Conservation (phyloP, 2,329 filamentous ascomycete species). For the Reticulascus tulasneorum region DNA sequence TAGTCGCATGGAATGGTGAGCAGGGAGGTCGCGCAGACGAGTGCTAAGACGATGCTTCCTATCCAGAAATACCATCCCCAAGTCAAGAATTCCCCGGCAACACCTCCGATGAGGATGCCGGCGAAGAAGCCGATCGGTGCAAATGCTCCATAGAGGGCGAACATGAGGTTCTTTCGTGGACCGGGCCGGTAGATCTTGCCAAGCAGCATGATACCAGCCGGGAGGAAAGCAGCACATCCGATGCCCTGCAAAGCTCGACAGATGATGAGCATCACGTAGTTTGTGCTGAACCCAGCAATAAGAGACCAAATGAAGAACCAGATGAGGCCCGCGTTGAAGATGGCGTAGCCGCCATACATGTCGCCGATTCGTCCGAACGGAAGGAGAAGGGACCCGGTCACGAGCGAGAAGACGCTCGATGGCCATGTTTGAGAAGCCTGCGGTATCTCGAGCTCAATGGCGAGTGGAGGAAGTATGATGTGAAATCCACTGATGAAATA, state of each 20-base stretch:
- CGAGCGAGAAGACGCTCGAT: conserved; percentile 57
- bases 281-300: conserved; percentile 64
- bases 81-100: conserved; percentile 53
- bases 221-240: conserved; percentile 68
- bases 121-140: conserved; percentile 56
- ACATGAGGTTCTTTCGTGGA: conserved; percentile 66
- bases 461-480: conserved; percentile 65
- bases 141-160: conserved; percentile 54
- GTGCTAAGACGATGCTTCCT: conserved; percentile 40
- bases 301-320: conserved; percentile 70
- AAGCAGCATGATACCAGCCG: conserved; percentile 66
- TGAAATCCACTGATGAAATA: conserved; percentile 76
- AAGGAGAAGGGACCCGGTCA: conserved; percentile 55
- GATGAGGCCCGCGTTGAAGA: conserved; percentile 55
- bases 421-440: conserved; percentile 59
- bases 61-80: conserved; percentile 73
- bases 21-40: conserved; percentile 41
- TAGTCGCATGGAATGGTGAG: conserved; percentile 34
- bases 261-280: conserved; percentile 66
- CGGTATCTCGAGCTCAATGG: conserved; percentile 60
- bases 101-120: conserved; percentile 64
- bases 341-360: conserved; percentile 56
- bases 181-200: conserved; percentile 67
- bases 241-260: conserved; percentile 72
- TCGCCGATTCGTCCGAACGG: conserved; percentile 59